phyloP scores from a whole-genome alignment of 345 rosid species.

The Populus davidiana region DNA sequence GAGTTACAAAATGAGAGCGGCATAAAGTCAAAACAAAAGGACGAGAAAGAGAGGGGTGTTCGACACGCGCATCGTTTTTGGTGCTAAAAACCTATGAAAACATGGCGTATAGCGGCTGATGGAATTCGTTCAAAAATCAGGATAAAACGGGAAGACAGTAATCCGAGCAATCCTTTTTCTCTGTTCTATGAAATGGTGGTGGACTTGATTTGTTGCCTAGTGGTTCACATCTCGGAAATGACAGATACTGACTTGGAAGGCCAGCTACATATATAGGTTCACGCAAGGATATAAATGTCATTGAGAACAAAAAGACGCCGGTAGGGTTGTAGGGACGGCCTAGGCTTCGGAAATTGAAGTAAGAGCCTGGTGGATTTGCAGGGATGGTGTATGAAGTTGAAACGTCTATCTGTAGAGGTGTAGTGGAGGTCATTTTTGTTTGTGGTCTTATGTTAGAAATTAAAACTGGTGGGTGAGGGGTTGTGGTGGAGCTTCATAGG shows the following conservation, averaged over 20 bases:
- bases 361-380: constrained; percentile 8
- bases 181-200: neutral
- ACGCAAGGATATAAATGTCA: constrained; percentile 31
- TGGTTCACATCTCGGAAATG: constrained; percentile 50
- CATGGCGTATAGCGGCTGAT: constrained; percentile 74
- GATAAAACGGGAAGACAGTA: constrained; percentile 18
- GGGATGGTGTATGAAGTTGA: constrained; percentile 12
- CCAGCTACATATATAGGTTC: constrained; percentile 3
- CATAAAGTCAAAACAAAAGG: neutral
- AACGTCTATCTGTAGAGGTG: constrained; percentile 5
- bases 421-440: neutral
- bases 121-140: constrained; percentile 11
- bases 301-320: constrained; percentile 20
- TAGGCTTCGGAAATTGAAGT: constrained; percentile 60
- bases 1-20: neutral
- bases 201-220: constrained; percentile 4
- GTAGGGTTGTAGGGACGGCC: constrained; percentile 35
- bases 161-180: neutral
- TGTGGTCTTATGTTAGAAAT: neutral
- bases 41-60: constrained; percentile 11
- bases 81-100: constrained; percentile 86
- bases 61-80: constrained; percentile 91
- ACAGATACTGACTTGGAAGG: constrained; percentile 20
- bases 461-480: neutral
- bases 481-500: neutral